Conservation (phyloP, 768 basidiomycete genomes). For the Trametes elegans region DNA sequence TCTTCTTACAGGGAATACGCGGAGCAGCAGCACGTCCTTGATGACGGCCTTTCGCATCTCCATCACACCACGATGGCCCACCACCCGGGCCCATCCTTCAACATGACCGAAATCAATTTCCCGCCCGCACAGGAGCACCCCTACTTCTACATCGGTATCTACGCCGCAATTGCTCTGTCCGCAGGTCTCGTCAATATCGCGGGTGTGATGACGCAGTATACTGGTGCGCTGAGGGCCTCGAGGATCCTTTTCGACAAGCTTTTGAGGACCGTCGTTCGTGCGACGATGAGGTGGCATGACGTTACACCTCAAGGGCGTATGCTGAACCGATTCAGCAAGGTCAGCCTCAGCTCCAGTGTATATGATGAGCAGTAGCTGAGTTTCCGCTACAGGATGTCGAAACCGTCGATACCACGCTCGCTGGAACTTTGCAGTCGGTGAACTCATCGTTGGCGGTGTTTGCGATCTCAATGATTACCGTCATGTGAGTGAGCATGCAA, state of each 20-base stretch:
- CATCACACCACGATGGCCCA: slow-evolving; percentile 21
- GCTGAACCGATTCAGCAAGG: slow-evolving; percentile 82
- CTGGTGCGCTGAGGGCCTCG: slow-evolving; percentile 48
- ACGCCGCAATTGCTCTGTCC: slow-evolving; percentile 56
- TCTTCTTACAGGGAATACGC: slow-evolving; percentile 7
- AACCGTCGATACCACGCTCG: slow-evolving; percentile 76
- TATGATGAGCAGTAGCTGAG: slow-evolving; percentile 1
- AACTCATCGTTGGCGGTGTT: slow-evolving; percentile 78
- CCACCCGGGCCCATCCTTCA: neutral
- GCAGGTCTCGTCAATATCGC: slow-evolving; percentile 46
- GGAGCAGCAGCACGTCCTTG: slow-evolving; percentile 27
- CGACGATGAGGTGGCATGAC: slow-evolving; percentile 85
- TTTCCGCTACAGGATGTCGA: slow-evolving; percentile 61
- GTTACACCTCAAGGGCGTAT: slow-evolving; percentile 85
- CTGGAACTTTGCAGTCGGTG: slow-evolving; percentile 68
- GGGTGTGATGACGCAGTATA: slow-evolving; percentile 54
- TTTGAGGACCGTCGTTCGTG: slow-evolving; percentile 67
- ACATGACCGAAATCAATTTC: slow-evolving; percentile 12
- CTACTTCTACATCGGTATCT: slow-evolving; percentile 69
- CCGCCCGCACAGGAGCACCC: slow-evolving; percentile 60
- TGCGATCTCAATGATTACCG: slow-evolving; percentile 69
- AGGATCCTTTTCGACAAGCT: slow-evolving; percentile 46
- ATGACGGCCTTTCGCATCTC: slow-evolving; percentile 24
- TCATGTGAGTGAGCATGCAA: slow-evolving; percentile 48
- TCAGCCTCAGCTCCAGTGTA: slow-evolving; percentile 20